Evolutionary conservation across 1,284 basidiomycete species (phyloP), one percentile per base, ranked within the genome.

Genomic region (Sporisorium iseilematis-ciliati): DNA sequence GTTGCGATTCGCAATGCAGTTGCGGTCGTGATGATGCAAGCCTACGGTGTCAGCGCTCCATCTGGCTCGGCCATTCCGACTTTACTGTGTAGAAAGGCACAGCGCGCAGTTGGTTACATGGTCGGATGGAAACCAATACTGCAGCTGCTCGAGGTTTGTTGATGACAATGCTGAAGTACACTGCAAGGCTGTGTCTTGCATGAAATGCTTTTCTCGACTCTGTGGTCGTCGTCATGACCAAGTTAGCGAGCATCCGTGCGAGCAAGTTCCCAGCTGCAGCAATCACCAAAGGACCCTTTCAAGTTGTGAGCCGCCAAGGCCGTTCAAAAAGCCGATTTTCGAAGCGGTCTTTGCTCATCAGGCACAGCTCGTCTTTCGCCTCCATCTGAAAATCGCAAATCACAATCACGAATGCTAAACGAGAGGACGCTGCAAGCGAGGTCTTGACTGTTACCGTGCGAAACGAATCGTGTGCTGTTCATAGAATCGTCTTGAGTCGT

Each of bases 351-450:
- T 16, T 16, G 35, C 35, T 38, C 6, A 38, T 14, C 35, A 21
- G 20, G 42, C 20, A 23, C 20, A 21, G 12, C 42, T 11, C 20
- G 20, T 8, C 20, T 43, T 20, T 43, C 42, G 42, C 21, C n/a
- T 43, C 42, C 7, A 50, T 29, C 14, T 31, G 26, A n/a, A 26
- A 25, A 52, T 52, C n/a, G 31, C n/a, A 23, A 16, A n/a, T n/a
- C n/a, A n/a, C n/a, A 25, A 52, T 52, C n/a, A 20, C n/a, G 18
- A 16, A 33, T 52, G 50, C 50, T 52, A 52, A 38, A 52, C 50
- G 50, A 52, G 50, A n/a, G n/a, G 11, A 14, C 5, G 33, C 31
- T 25, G 14, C 25, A 26, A 26, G 21, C 25, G 12, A 23, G 33
- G 5, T 12, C 26, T 10, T 38, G n/a, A 12, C 50, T 38, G 35